Percentiles rank a stretch among this genome's conserved stretches.
phyloP scores from a whole-genome alignment of 176 grass and related monocot species.

The Tillandsia fasciculata region DNA sequence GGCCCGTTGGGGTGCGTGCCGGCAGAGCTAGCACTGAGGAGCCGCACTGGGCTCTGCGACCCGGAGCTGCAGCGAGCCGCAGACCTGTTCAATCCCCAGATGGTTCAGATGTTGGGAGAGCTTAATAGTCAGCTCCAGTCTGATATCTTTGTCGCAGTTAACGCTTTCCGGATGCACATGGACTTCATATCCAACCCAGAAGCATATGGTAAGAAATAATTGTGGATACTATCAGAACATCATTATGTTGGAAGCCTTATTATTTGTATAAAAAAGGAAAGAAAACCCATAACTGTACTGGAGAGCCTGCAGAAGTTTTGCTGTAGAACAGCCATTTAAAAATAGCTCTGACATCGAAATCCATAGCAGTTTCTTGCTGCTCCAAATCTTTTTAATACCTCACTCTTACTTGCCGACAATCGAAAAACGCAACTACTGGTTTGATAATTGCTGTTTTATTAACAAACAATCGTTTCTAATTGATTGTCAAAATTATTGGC shows the following conservation, averaged over 20 bases:
- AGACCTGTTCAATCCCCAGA: constrained; percentile 50
- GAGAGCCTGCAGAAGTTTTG: too few species aligned
- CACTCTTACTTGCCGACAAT: too few species aligned
- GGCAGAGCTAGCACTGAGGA: constrained; percentile 42
- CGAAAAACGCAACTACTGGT: too few species aligned
- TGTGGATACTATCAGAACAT: not conserved
- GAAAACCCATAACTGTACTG: too few species aligned
- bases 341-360: too few species aligned
- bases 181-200: constrained; percentile 50
- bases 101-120: constrained; percentile 28
- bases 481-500: not conserved
- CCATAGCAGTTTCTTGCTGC: too few species aligned
- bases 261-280: too few species aligned
- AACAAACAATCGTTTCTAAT: not conserved
- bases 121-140: constrained; percentile 32
- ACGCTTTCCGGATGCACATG: constrained; percentile 60
- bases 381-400: too few species aligned
- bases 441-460: not conserved
- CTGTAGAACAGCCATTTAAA: too few species aligned
- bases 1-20: constrained; percentile 48
- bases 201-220: constrained; percentile 24
- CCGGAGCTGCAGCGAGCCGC: constrained; percentile 43
- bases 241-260: too few species aligned
- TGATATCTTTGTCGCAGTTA: constrained; percentile 51
- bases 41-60: constrained; percentile 41